Evolutionary conservation across 148 eudicot species (phyloP).

Genomic region (Spergularia marina): DNA sequence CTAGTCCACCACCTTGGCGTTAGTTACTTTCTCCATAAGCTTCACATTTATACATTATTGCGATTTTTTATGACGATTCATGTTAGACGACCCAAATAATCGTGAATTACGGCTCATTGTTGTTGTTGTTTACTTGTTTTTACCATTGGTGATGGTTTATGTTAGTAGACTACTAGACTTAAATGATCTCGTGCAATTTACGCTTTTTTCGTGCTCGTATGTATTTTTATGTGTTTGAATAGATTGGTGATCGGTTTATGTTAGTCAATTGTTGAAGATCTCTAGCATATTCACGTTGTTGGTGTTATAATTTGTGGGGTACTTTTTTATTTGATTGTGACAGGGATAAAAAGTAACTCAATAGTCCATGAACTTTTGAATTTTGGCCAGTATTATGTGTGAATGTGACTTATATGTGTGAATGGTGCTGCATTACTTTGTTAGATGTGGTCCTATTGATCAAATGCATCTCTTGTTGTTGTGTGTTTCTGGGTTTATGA

Average conservation of each 20-base stretch:
- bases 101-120: background rate
- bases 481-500: background rate
- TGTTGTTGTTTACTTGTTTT: background rate
- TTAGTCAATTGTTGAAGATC: conserved; percentile 21
- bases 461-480: background rate
- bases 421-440: background rate
- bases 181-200: background rate
- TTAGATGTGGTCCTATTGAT: conserved; percentile 1
- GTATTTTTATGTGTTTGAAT: background rate
- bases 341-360: background rate
- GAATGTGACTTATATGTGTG: background rate
- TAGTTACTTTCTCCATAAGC: conserved; percentile 28
- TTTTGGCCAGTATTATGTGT: background rate
- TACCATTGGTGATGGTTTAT: no score
- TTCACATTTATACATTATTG: background rate
- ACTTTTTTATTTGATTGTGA: conserved; percentile 22
- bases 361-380: background rate
- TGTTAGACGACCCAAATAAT: background rate
- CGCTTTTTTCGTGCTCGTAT: background rate
- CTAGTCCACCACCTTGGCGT: conserved; percentile 98
- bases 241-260: background rate
- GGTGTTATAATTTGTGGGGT: conserved; percentile 1
- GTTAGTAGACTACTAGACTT: no score
- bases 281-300: conserved; percentile 17
- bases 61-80: background rate